Base-by-base conservation (phyloP, 257 asterid genomes). In the Marsdenia floribunda region DNA sequence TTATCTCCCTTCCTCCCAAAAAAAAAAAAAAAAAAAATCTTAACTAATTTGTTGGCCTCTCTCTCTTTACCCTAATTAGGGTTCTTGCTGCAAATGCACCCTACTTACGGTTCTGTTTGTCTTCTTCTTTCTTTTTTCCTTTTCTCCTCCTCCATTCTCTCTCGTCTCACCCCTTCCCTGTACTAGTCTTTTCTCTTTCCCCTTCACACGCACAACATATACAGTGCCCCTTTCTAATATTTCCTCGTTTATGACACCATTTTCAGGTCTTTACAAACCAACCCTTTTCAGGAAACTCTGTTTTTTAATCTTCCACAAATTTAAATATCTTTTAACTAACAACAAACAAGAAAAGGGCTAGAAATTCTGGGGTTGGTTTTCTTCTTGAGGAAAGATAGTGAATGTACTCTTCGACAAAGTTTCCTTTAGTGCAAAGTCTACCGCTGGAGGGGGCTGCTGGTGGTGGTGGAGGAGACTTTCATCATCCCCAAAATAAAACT, bases 391-490 rank as follows among this genome's bases (percentile, higher is more conserved):
- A 42, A n/a, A 58, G 54, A 37, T 19, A 42, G 38, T 68, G 67
- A 82, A 88, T 88, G 96, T 90, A 81, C 74, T 85, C 91, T 52
- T 80, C 85, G 74, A 79, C 75, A n/a, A 71, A 65, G 49, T 52
- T 90, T 85, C 88, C 90, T 37, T 49, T 83, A 22, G 89, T 83
- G 57, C 80, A 71, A 65, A 71, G 76, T 71, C 71, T 88, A 75
- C 75, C 16, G 68, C 60, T 24, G 81, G 76, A 14, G 70, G 78
- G 75, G 4, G 83, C 24, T 18, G 47, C n/a, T n/a, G n/a, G 68
- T 1, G 73, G 81, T 19, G 87, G 69, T 11, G 89, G 68, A 0
- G 88, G 79, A 24, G 89, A 79, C 66, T 84, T 68, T 22, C 79
- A 74, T 67, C 77, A 82, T 18, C 82, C 78, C 12, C 80, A 82